Evolutionary conservation across 2,329 filamentous ascomycete genomes (phyloP).

Genomic region (Neofusicoccum umdonicola): DNA sequence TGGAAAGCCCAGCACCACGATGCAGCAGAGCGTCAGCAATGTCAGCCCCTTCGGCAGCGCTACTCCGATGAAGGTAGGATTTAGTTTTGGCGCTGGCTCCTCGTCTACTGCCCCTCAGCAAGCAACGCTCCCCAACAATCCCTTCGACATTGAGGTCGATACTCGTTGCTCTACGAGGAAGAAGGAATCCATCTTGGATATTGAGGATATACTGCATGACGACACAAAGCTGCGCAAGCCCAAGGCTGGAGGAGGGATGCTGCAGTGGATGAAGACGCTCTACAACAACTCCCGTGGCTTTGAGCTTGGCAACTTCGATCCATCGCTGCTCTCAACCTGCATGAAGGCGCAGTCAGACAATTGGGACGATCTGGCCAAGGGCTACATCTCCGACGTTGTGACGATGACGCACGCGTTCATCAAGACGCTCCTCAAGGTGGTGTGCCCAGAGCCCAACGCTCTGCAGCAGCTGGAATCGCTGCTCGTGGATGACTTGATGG

Average conservation of each 20-base stretch:
- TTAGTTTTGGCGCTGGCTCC: too few species aligned
- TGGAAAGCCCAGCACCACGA: too few species aligned
- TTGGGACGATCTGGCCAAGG: slow-evolving; percentile 50
- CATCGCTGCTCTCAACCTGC: slow-evolving; percentile 41
- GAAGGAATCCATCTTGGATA: neutral
- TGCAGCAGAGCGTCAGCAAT: too few species aligned
- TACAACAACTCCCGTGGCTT: slow-evolving; percentile 51
- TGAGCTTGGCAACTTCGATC: slow-evolving; percentile 52
- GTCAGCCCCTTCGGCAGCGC: too few species aligned
- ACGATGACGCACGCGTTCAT: slow-evolving; percentile 55
- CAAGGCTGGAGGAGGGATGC: slow-evolving; percentile 31
- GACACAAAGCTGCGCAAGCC: neutral
- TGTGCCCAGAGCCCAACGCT: slow-evolving; percentile 48
- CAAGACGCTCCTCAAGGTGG: slow-evolving; percentile 36
- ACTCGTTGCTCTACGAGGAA: neutral
- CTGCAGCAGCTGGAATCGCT: slow-evolving; percentile 42
- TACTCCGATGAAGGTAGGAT: neutral
- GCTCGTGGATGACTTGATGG: slow-evolving; percentile 47
- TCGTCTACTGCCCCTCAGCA: too few species aligned
- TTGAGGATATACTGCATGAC: neutral
- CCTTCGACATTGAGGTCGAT: too few species aligned
- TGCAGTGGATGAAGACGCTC: slow-evolving; percentile 44
- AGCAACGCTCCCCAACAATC: too few species aligned
- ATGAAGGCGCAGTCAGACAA: slow-evolving; percentile 57
- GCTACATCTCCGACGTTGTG: slow-evolving; percentile 54